Evolutionary conservation across 257 asterid genomes (phyloP).

Genomic region (Solanum chmielewskii): DNA sequence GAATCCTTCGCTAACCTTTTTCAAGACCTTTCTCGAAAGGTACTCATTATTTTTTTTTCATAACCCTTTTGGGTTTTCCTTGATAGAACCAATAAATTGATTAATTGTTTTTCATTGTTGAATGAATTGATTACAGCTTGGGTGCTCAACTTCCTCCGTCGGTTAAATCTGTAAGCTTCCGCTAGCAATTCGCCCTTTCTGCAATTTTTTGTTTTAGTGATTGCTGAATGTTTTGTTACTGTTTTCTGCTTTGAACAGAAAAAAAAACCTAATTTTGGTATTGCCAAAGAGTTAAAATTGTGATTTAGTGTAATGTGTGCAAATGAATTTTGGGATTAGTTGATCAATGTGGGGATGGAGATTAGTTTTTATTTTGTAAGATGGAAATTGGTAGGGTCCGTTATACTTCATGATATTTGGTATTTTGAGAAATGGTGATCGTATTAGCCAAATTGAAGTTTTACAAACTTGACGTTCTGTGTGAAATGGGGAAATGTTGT

Average conservation of each 20-base stretch:
- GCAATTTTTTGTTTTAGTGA: not conserved
- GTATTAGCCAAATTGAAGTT: not conserved
- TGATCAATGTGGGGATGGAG: not conserved
- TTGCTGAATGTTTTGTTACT: not conserved
- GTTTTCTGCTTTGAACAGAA: not conserved
- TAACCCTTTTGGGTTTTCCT: not conserved
- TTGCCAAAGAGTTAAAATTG: not conserved
- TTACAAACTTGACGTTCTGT: not conserved
- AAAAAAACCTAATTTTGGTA: not conserved
- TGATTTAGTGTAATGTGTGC: not conserved
- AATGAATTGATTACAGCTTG: slow-evolving; percentile 16
- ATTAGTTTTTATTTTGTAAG: not conserved
- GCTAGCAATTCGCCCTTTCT: not conserved
- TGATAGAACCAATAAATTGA: not conserved
- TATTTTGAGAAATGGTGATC: not conserved
- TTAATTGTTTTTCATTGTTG: not conserved
- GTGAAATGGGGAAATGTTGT: not conserved
- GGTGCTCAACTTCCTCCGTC: slow-evolving; percentile 49
- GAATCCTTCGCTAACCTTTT: slow-evolving; percentile 39
- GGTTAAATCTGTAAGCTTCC: slow-evolving; percentile 31
- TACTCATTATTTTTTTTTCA: not conserved
- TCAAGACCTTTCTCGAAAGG: slow-evolving; percentile 59
- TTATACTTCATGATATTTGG: not conserved
- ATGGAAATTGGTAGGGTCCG: not conserved
- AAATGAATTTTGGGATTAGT: not conserved